Percentiles rank a stretch among this genome's conserved stretches.
phyloP scores from a whole-genome alignment of 2,329 filamentous ascomycete species.

The Cladophialophora carrionii region DNA sequence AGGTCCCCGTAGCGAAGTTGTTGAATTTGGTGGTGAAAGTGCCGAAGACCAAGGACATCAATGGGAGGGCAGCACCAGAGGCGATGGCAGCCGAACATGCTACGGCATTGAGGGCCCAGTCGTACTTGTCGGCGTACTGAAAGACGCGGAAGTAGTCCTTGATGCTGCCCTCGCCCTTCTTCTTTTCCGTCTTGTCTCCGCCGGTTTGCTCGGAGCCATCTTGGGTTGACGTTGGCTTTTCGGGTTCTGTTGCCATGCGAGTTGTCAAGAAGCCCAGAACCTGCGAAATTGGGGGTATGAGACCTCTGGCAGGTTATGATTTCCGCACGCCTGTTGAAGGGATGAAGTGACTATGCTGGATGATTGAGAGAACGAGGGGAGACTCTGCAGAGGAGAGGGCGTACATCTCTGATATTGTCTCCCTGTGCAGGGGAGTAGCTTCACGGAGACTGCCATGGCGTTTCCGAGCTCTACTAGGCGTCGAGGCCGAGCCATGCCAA shows the following conservation, averaged over 20 bases:
- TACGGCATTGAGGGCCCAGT: slow-evolving; percentile 33
- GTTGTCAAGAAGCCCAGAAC: neutral
- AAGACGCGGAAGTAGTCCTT: slow-evolving; percentile 36
- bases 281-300: neutral
- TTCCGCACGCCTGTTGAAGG: neutral
- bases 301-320: neutral
- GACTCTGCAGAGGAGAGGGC: neutral
- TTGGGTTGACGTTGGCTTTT: slow-evolving; percentile 20
- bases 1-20: slow-evolving; percentile 31
- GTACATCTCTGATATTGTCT: neutral
- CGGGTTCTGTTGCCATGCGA: slow-evolving; percentile 16
- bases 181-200: slow-evolving; percentile 18
- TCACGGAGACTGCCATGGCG: neutral
- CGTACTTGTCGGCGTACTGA: slow-evolving; percentile 35
- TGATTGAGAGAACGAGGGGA: neutral
- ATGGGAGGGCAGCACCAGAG: slow-evolving; percentile 41
- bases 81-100: slow-evolving; percentile 37
- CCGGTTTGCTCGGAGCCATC: slow-evolving; percentile 7
- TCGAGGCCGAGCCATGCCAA: neutral
- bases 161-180: slow-evolving; percentile 29
- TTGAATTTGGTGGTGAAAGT: slow-evolving; percentile 40
- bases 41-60: slow-evolving; percentile 49
- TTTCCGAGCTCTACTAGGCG: neutral
- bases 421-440: neutral
- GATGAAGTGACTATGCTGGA: neutral